These are phyloP conservation scores for Fusarium globosum DNA, from an alignment of 2,329 filamentous ascomycete genomes.

Conservation along the genomic window DNA sequence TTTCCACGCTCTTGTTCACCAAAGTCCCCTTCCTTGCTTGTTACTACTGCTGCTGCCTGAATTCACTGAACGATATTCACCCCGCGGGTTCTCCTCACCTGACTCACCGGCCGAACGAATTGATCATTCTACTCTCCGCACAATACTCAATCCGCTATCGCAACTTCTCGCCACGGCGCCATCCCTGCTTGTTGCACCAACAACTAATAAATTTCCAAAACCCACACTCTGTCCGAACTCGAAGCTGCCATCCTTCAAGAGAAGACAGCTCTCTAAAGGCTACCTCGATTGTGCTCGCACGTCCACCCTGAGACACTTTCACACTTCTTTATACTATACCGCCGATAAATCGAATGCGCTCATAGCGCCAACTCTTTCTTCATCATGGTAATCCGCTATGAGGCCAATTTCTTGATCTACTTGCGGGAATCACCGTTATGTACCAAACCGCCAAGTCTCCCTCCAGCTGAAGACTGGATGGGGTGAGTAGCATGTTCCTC, in stretches of 20 bases:
- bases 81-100: background rate
- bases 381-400: conserved; percentile 73
- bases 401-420: conserved; percentile 78
- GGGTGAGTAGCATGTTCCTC: conserved; percentile 68
- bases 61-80: conserved; percentile 12
- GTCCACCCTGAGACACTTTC: background rate
- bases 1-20: conserved; percentile 13
- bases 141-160: conserved; percentile 17
- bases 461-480: conserved; percentile 95
- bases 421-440: conserved; percentile 87
- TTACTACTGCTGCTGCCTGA: conserved; percentile 8
- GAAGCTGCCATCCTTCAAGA: background rate
- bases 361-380: conserved; percentile 44
- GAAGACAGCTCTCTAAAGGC: background rate
- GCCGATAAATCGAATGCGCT: conserved; percentile 52
- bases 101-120: conserved; percentile 17
- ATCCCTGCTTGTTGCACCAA: conserved; percentile 13
- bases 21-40: background rate
- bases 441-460: conserved; percentile 80
- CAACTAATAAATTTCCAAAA: background rate
- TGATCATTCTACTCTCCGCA: conserved; percentile 7
- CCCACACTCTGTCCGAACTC: background rate
- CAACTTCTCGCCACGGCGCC: conserved; percentile 34
- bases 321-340: conserved; percentile 30
- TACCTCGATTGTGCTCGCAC: background rate